Evolutionary conservation across 2,329 filamentous ascomycete species (phyloP), one percentile per base, ranked within the genome.

Genomic region (Incumbomyces delicatus): DNA sequence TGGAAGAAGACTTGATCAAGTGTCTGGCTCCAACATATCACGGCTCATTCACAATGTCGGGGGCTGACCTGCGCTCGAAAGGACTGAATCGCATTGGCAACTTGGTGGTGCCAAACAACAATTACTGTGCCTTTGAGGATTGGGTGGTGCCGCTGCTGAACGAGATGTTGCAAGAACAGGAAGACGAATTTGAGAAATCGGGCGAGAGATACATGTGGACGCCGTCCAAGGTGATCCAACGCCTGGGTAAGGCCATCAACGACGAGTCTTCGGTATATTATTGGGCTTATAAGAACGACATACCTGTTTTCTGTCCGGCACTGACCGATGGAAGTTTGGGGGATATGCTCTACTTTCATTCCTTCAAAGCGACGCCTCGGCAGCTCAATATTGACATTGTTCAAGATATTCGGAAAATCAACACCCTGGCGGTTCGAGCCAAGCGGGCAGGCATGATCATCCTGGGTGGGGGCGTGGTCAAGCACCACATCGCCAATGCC

Each of bases 271-370:
- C 85, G 1, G 88, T 96, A 17, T 92, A 89, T 64, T 95, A 96
- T 71, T 98, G 92, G 92, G 90, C 90, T 1, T 94, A 85, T 70
- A 92, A 89, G 69, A 96, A 98, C 68, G 74, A 92, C 63, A 96
- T 98, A 48, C 92, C 92, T 1, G 84, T 98, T 13, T 98, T 98
- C 71, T 96, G 90, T 61, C 92, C 92, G 0, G 92, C 92, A 5
- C 71, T 98, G 58, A 98, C 92, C 0, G 92, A 98, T 61, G 92
- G 92, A 14, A 94, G 87, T 57, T 69, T 98, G 16, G 92, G 92
- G 4, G 92, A 98, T 65, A 98, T 98, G 92, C 74, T 98, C 34
- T 96, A 95, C 68, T 96, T 98, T 65, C 90, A 98, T 69, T 94
- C 89, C 1, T 98, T 88, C 77, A 92, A 90, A 64, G 69, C 86